Conservation (phyloP, 2,329 filamentous ascomycete genomes). For the Mycocentrospora acerina region DNA sequence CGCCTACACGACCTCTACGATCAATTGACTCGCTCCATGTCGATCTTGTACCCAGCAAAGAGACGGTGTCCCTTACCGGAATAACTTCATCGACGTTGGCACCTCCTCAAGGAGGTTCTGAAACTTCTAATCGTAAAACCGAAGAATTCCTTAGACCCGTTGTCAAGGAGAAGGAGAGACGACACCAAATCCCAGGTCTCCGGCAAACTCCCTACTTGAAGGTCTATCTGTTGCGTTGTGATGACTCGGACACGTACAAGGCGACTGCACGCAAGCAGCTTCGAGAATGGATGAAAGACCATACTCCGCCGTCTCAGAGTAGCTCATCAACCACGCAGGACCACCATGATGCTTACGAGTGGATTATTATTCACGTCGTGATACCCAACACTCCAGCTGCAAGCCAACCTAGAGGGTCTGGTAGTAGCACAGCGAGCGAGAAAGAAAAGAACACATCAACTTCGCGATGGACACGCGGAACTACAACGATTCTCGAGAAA, state of each 20-base stretch:
- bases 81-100: conserved; percentile 25
- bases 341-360: conserved; percentile 95
- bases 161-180: conserved; percentile 55
- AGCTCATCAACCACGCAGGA: conserved; percentile 70
- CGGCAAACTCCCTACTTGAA: conserved; percentile 93
- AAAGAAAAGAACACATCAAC: conserved; percentile 66
- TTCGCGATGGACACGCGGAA: conserved; percentile 76
- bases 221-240: conserved; percentile 83
- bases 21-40: conserved; percentile 93
- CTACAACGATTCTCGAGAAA: conserved; percentile 85
- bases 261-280: conserved; percentile 73
- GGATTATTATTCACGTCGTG: conserved; percentile 90
- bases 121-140: conserved; percentile 20
- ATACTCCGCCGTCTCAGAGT: conserved; percentile 59
- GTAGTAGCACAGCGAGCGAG: conserved; percentile 52
- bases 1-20: conserved; percentile 82
- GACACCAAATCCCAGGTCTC: conserved; percentile 93
- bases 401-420: conserved; percentile 69
- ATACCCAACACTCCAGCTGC: conserved; percentile 81
- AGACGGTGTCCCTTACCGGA: conserved; percentile 48
- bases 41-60: conserved; percentile 69
- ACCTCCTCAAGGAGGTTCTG: conserved; percentile 18
- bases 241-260: conserved; percentile 96
- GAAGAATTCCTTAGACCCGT: conserved; percentile 29
- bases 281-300: conserved; percentile 85